Conservation (phyloP, 2,329 filamentous ascomycete species). For the Westerdykella sp. region DNA sequence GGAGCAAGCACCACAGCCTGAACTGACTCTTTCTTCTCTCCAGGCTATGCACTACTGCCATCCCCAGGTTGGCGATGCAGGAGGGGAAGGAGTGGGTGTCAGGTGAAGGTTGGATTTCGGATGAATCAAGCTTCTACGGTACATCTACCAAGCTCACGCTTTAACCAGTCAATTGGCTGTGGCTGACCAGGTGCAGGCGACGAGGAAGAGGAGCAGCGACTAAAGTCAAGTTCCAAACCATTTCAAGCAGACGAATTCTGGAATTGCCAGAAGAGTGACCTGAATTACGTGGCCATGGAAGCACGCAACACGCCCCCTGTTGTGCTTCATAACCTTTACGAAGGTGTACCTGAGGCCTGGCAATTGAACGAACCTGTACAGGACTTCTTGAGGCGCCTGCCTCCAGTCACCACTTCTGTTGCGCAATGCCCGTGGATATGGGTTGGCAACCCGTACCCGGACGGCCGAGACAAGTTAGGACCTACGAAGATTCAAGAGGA, state of each 20-base stretch:
- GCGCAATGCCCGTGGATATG: conserved; percentile 61
- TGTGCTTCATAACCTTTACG: conserved; percentile 49
- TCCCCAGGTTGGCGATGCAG: conserved; percentile 9
- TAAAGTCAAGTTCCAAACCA: conserved; percentile 12
- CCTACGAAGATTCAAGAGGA: conserved; percentile 38
- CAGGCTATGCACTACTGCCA: too few species aligned
- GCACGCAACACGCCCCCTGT: conserved; percentile 10
- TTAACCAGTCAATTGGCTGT: neutral
- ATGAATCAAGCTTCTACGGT: conserved; percentile 45
- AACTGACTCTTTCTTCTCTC: too few species aligned
- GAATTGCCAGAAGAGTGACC: conserved; percentile 15
- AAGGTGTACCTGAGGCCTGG: conserved; percentile 50
- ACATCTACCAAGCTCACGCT: conserved; percentile 8
- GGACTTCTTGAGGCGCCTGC: conserved; percentile 62
- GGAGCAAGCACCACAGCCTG: neutral
- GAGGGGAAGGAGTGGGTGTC: conserved; percentile 22
- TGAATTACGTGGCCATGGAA: conserved; percentile 18
- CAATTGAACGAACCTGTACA: conserved; percentile 58
- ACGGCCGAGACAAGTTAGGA: conserved; percentile 27
- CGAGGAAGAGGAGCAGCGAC: conserved; percentile 21
- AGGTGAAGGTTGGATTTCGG: conserved; percentile 33
- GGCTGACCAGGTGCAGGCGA: conserved; percentile 17
- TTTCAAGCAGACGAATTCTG: conserved; percentile 14
- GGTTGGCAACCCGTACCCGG: conserved; percentile 57
- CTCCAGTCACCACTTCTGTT: conserved; percentile 52